phyloP scores from a whole-genome alignment of 2,329 filamentous ascomycete genomes.

The Fusarium siculi region DNA sequence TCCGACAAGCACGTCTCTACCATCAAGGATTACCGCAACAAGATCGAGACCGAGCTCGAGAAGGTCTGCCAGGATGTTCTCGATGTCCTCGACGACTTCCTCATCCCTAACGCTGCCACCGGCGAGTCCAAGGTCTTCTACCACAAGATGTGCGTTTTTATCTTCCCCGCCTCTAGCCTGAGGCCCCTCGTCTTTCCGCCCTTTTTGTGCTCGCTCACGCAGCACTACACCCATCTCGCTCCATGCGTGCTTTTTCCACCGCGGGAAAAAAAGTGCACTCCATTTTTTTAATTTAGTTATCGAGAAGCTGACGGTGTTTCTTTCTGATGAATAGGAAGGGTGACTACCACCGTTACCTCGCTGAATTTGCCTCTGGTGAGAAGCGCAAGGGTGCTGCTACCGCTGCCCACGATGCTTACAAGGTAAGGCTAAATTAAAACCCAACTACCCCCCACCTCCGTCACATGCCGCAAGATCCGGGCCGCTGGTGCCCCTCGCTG shows the following conservation, averaged over 20 bases:
- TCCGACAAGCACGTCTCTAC: constrained; percentile 92
- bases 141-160: constrained; percentile 92
- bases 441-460: constrained; percentile 24
- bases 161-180: constrained; percentile 30
- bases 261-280: background rate
- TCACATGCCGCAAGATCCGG: constrained; percentile 45
- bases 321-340: constrained; percentile 74
- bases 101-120: constrained; percentile 95
- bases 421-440: constrained; percentile 68
- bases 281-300: constrained; percentile 9
- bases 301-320: constrained; percentile 19
- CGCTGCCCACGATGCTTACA: constrained; percentile 94
- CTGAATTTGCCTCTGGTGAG: constrained; percentile 92
- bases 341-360: constrained; percentile 95
- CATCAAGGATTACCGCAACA: constrained; percentile 97
- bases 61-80: constrained; percentile 98
- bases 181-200: constrained; percentile 29
- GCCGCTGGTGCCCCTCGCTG: constrained; percentile 67
- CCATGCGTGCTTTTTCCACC: constrained; percentile 10
- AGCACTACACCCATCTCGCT: constrained; percentile 12
- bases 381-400: constrained; percentile 90
- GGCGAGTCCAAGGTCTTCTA: constrained; percentile 99
- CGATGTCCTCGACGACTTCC: constrained; percentile 89
- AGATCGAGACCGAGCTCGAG: constrained; percentile 98
- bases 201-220: constrained; percentile 28